A percentile compares a stretch with the other conserved stretches of the same genome.
Evolutionary conservation across 2,329 filamentous ascomycete species (phyloP).

Genomic region (Botrytis medusae): DNA sequence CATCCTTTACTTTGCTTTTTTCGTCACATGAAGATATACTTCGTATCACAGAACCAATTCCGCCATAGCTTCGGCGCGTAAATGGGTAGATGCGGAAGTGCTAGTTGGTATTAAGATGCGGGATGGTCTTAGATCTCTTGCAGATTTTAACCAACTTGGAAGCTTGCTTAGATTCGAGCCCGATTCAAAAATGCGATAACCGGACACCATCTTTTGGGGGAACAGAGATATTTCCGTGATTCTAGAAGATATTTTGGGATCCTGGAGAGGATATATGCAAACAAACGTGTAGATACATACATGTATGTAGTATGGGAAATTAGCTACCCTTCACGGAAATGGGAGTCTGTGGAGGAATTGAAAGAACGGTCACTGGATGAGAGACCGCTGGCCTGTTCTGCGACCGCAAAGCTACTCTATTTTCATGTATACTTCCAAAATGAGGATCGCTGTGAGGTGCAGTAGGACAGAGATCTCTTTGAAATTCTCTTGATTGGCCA

Average conservation of each 20-base stretch:
- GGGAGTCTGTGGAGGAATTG: not conserved
- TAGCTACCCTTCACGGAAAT: not conserved
- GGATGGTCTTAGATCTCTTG: conserved; percentile 19
- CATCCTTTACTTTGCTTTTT: not conserved
- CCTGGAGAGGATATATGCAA: not conserved
- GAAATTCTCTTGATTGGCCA: conserved; percentile 12
- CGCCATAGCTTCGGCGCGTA: conserved; percentile 20
- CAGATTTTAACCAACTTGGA: conserved; percentile 1
- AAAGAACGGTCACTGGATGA: conserved; percentile 8
- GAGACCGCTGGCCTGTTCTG: conserved; percentile 17
- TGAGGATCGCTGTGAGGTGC: not conserved
- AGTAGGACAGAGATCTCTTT: conserved; percentile 9
- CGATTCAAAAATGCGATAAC: not conserved
- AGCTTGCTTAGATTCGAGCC: not conserved
- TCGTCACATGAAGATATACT: not conserved
- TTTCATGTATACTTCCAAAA: not conserved
- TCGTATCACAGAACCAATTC: not conserved
- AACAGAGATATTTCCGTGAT: not conserved
- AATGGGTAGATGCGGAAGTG: not conserved
- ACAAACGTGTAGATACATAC: not conserved
- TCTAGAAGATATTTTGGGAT: conserved; percentile 7
- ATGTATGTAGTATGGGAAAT: not conserved
- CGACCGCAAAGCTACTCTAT: not conserved
- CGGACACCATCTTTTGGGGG: not conserved
- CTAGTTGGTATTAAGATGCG: conserved; percentile 1